Percentiles rank a stretch among this genome's conserved stretches.
phyloP scores from a whole-genome alignment of 345 rosid species.

The Capsella bursapastoris region DNA sequence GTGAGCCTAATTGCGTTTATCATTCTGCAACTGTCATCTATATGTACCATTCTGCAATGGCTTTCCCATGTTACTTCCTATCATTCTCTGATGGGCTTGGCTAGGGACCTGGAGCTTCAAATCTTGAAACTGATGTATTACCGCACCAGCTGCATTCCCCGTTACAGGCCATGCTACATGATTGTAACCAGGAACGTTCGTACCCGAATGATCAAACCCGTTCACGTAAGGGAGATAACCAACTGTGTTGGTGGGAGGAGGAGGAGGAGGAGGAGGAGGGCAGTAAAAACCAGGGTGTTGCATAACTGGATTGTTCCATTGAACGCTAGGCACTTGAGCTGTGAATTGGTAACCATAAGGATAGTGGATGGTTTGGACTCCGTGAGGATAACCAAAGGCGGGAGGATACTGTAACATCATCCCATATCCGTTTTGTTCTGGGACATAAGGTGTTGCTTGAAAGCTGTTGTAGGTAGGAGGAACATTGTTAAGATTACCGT shows the following conservation, averaged over 20 bases:
- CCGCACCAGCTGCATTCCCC: conserved; percentile 37
- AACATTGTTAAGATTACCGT: conserved; percentile 9
- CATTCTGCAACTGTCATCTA: conserved; percentile 36
- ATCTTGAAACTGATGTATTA: conserved; percentile 37
- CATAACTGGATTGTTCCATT: conserved; percentile 51
- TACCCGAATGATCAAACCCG: conserved; percentile 38
- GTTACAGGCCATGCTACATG: conserved; percentile 38
- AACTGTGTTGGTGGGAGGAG: conserved; percentile 42
- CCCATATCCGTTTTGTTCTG: conserved; percentile 48
- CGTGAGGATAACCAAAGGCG: conserved; percentile 36
- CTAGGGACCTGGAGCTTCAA: conserved; percentile 35
- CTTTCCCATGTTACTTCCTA: conserved; percentile 25
- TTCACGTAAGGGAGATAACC: conserved; percentile 50
- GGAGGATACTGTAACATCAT: conserved; percentile 37
- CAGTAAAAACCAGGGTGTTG: conserved; percentile 45
- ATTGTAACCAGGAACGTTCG: conserved; percentile 34
- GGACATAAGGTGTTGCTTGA: conserved; percentile 41
- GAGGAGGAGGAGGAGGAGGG: conserved; percentile 37
- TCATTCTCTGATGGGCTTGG: conserved; percentile 31
- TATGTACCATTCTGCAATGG: conserved; percentile 30
- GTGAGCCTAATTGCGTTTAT: conserved; percentile 25
- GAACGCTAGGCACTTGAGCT: conserved; percentile 44
- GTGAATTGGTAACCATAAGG: conserved; percentile 51
- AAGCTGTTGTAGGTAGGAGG: conserved; percentile 25
- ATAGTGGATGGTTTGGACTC: conserved; percentile 46